Evolutionary conservation across 192 early-diverging fungal species (phyloP).

Genomic region (Dispira simplex): DNA sequence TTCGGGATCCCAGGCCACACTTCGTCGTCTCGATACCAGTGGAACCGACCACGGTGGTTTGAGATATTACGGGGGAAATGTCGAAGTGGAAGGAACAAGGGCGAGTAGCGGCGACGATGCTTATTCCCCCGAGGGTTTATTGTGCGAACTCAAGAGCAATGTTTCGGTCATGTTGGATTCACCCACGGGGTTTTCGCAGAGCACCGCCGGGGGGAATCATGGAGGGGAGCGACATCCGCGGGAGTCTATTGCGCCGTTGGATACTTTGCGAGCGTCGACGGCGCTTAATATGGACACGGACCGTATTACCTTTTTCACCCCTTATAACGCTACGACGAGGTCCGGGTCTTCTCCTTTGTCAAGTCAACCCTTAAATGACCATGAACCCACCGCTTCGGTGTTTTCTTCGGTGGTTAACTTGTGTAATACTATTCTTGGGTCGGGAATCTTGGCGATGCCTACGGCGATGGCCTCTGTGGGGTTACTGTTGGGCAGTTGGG

Average conservation of each 20-base stretch:
- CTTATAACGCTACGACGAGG: too few relatives aligned
- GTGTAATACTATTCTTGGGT: slow-evolving; percentile 91
- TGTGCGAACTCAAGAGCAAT: not conserved
- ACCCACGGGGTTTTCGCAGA: too few relatives aligned
- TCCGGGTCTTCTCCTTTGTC: too few relatives aligned
- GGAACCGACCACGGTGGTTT: not conserved
- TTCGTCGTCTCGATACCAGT: not conserved
- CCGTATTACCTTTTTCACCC: too few relatives aligned
- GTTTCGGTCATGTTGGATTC: too few relatives aligned
- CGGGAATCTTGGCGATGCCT: slow-evolving; percentile 96
- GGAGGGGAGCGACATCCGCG: too few relatives aligned
- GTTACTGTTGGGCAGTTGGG: slow-evolving; percentile 58
- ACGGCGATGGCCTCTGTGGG: slow-evolving; percentile 75
- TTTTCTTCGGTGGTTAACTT: slow-evolving; percentile 65
- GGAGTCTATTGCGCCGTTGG: too few relatives aligned
- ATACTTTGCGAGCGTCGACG: too few relatives aligned
- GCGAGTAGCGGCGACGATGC: not conserved
- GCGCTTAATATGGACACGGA: too few relatives aligned
- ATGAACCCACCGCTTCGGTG: slow-evolving; percentile 42
- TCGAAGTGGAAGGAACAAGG: not conserved
- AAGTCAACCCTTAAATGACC: too few relatives aligned
- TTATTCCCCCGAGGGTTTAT: not conserved
- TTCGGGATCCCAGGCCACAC: not conserved
- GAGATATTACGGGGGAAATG: not conserved
- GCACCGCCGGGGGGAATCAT: too few relatives aligned